These are phyloP conservation scores for Aspergillus aculeatinus DNA, from an alignment of 2,329 filamentous ascomycete genomes.

Conservation along the genomic window DNA sequence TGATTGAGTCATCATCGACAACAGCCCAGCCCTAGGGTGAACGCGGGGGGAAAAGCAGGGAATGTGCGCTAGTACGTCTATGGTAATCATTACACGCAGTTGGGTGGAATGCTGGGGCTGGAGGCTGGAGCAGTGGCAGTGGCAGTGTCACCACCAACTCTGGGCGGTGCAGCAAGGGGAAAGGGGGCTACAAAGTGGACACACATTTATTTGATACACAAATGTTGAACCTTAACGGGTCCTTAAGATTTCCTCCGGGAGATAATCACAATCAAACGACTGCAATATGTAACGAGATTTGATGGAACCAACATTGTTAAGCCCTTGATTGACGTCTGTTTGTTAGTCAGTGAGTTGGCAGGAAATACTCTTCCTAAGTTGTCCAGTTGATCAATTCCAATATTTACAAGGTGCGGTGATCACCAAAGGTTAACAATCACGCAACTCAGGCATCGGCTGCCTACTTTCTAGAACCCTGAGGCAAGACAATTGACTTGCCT, in stretches of 20 bases:
- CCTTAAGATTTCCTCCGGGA: background rate
- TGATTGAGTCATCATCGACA: constrained; percentile 4
- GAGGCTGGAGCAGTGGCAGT: constrained; percentile 29
- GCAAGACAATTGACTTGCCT: too few relatives aligned
- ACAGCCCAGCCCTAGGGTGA: constrained; percentile 4
- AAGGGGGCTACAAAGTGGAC: constrained; percentile 17
- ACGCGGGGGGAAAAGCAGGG: constrained; percentile 16
- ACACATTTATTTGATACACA: background rate
- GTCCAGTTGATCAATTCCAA: too few relatives aligned
- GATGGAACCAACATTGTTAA: background rate
- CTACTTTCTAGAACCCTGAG: too few relatives aligned
- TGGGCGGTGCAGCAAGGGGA: constrained; percentile 29
- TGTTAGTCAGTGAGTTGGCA: too few relatives aligned
- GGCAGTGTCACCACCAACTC: constrained; percentile 29
- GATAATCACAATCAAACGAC: background rate
- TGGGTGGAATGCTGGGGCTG: background rate
- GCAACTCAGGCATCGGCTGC: too few relatives aligned
- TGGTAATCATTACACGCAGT: constrained; percentile 19
- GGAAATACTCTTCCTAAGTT: too few relatives aligned
- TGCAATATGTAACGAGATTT: background rate
- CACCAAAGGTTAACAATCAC: too few relatives aligned
- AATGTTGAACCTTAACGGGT: background rate
- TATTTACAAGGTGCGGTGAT: too few relatives aligned
- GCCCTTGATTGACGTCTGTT: too few relatives aligned
- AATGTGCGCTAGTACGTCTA: constrained; percentile 11